These are phyloP conservation scores for Penicillium concentricum DNA, from an alignment of 2,329 filamentous ascomycete species.

Conservation along the genomic window DNA sequence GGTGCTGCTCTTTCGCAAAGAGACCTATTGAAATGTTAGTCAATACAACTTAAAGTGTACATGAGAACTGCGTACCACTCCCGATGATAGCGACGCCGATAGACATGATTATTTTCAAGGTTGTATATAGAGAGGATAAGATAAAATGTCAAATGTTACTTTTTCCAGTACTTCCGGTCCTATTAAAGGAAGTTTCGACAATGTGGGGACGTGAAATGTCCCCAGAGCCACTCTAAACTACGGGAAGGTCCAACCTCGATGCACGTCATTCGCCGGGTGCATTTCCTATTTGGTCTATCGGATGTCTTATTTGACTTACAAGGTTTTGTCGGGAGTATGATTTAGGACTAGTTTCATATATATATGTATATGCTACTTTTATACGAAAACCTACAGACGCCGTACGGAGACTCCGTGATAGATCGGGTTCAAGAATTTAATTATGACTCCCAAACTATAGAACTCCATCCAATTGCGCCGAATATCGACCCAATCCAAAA, in stretches of 20 bases:
- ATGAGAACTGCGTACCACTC: conserved; percentile 40
- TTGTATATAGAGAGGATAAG: neutral
- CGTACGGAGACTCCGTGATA: neutral
- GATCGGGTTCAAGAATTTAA: neutral
- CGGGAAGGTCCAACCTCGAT: conserved; percentile 5
- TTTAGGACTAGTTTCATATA: neutral
- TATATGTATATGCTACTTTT: neutral
- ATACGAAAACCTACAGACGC: neutral
- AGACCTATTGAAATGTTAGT: conserved; percentile 41
- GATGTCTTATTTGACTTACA: neutral
- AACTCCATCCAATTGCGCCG: conserved; percentile 3
- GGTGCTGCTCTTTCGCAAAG: conserved; percentile 58
- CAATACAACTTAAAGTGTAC: neutral
- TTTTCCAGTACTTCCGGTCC: neutral
- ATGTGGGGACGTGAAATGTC: neutral
- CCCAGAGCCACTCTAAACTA: neutral
- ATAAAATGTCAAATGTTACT: neutral
- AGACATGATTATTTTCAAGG: conserved; percentile 25
- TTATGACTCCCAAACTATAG: neutral
- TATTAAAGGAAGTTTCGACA: neutral
- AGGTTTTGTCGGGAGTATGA: neutral
- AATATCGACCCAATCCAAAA: conserved; percentile 10
- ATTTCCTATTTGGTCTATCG: neutral
- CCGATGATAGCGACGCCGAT: conserved; percentile 55
- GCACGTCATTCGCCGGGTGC: conserved; percentile 6